A percentile compares a stretch with the other conserved stretches of the same genome.
phyloP scores from a whole-genome alignment of 1,284 basidiomycete species.

The Leccinum subatratum region DNA sequence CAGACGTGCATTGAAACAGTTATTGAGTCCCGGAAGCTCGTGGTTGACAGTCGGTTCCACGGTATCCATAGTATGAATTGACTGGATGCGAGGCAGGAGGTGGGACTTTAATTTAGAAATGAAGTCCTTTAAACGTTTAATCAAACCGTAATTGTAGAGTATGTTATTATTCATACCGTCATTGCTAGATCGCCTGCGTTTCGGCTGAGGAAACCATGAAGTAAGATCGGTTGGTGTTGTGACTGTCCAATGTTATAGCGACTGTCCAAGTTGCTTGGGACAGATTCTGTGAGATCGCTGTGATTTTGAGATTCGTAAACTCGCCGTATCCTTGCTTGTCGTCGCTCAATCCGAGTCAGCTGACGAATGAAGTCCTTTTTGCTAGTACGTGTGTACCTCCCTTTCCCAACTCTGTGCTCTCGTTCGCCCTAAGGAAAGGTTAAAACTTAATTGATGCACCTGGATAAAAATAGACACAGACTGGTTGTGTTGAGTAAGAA shows the following conservation, averaged over 20 bases:
- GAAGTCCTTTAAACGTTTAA: neutral
- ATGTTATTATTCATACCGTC: neutral
- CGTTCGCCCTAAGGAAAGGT: too few relatives aligned
- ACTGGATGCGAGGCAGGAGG: neutral
- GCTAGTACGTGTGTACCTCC: too few relatives aligned
- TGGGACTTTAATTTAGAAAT: neutral
- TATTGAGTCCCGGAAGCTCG: neutral
- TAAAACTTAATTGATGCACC: neutral
- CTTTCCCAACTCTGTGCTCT: too few relatives aligned
- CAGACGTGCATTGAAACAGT: neutral
- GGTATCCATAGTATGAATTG: neutral
- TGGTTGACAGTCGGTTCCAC: neutral
- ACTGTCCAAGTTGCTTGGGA: too few relatives aligned
- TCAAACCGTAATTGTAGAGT: neutral
- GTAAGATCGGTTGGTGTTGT: too few relatives aligned
- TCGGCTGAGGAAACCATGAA: neutral
- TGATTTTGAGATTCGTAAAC: too few relatives aligned
- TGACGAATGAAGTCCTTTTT: too few relatives aligned
- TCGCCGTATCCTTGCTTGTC: too few relatives aligned
- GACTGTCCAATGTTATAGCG: too few relatives aligned
- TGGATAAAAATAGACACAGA: neutral
- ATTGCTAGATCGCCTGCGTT: neutral
- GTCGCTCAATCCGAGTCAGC: too few relatives aligned
- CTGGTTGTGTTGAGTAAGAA: too few relatives aligned
- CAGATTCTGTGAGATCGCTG: too few relatives aligned